Evolutionary conservation across 345 rosid genomes (phyloP), one percentile per base, ranked within the genome.

Genomic region (Xanthoceras sorbifolium): DNA sequence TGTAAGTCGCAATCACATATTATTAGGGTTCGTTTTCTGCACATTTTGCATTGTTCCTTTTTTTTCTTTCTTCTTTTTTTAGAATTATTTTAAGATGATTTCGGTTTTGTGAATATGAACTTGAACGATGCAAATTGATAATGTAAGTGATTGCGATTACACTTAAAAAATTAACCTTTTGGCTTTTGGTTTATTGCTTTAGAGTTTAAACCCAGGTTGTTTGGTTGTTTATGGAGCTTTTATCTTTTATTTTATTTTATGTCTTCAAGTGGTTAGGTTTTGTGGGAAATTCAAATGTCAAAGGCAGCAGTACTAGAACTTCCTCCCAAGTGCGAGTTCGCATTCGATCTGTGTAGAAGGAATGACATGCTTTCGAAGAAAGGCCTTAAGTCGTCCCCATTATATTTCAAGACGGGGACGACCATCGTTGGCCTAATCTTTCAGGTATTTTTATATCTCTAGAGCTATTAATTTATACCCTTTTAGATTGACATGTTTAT

Each of bases 361-460:
- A 94, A 93, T 69, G 92, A 80, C 23, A 90, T 89, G 95, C 87
- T 94, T 48, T 72, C 69, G 6, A 82, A 85, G 60, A 89, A 88
- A 77, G 97, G 97, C 54, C 77, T 71, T 32, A 87, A 82, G 48
- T n/a, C n/a, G n/a, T 86, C 91, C 46, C 97, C 97, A 0, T 87
- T 90, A 7, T 93, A 50, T 59, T 81, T 91, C 26, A 94, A 93
- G 85, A 94, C 98, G 0, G 98, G 98, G 67, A 94, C 98, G 22
- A 95, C 99, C 54, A 95, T 95, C 72, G 99, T 95, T 74, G 98
- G 97, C 23, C 77, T 95, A 60, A 84, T 88, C 63, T 93, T 87
- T 75, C 81, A 90, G 96, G 98, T 94, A 71, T 59, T 40, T 61
- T 36, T 59, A 18, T 20, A 36, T 14, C 15, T 0, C 23, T 59